phyloP scores from a whole-genome alignment of 768 basidiomycete genomes.

The Agrocybe praecox region DNA sequence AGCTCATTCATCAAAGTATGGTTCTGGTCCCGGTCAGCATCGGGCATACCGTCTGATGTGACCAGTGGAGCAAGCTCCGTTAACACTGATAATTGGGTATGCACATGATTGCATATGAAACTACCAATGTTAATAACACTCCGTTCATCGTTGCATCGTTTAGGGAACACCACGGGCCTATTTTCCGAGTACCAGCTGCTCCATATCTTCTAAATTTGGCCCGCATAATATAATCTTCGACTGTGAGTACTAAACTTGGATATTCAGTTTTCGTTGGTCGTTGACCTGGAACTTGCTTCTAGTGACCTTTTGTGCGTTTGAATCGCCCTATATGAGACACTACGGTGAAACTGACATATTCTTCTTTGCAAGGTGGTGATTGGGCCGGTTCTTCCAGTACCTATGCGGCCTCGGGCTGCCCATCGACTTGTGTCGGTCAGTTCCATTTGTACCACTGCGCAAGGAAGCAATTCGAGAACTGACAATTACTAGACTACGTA shows the following conservation, averaged over 20 bases:
- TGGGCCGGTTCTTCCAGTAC: conserved; percentile 50
- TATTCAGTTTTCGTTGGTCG: not conserved
- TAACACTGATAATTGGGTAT: conserved; percentile 57
- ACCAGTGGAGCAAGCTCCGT: conserved; percentile 39
- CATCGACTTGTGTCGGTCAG: conserved; percentile 54
- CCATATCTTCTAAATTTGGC: conserved; percentile 54
- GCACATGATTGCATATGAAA: conserved; percentile 5
- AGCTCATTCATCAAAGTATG: conserved; percentile 61
- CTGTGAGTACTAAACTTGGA: conserved; percentile 26
- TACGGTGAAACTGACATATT: not conserved
- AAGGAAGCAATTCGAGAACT: not conserved
- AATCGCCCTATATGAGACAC: not conserved
- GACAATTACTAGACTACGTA: conserved; percentile 49
- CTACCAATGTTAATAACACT: not conserved
- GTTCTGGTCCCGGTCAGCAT: conserved; percentile 64
- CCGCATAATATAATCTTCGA: conserved; percentile 70
- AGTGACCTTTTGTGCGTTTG: conserved; percentile 64
- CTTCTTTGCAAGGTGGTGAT: conserved; percentile 41
- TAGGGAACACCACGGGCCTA: conserved; percentile 61
- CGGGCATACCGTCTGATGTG: conserved; percentile 49
- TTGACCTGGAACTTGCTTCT: not conserved
- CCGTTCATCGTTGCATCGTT: not conserved
- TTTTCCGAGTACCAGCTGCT: conserved; percentile 63
- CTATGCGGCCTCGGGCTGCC: conserved; percentile 52
- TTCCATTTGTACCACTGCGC: not conserved